Evolutionary conservation across 306 rosid species (phyloP).

Genomic region (Oemleria cerasiformis): DNA sequence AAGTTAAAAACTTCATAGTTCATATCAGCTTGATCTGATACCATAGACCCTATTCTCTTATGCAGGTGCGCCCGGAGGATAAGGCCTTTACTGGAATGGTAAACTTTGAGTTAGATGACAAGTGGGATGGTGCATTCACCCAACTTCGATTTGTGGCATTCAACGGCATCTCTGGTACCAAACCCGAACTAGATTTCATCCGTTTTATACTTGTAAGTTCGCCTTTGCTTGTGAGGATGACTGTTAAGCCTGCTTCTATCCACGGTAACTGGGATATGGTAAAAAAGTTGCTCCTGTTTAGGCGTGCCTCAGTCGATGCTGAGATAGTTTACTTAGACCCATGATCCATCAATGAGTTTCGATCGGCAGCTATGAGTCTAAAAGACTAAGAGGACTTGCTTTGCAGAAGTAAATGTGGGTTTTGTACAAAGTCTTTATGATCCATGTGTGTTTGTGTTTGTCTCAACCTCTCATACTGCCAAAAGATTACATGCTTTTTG

Average conservation of each 20-base stretch:
- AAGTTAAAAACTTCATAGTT: background rate
- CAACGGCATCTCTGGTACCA: slow-evolving; percentile 34
- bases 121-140: slow-evolving; percentile 25
- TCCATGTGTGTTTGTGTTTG: background rate
- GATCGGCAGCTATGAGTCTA: background rate
- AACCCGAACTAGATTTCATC: slow-evolving; percentile 53
- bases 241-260: slow-evolving; percentile 36
- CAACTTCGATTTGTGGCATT: slow-evolving; percentile 44
- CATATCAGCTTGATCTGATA: background rate
- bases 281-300: slow-evolving; percentile 44
- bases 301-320: slow-evolving; percentile 50
- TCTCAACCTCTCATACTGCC: background rate
- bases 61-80: slow-evolving; percentile 48
- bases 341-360: slow-evolving; percentile 7
- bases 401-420: background rate
- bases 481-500: too few relatives aligned
- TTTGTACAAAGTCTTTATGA: background rate
- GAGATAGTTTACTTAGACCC: slow-evolving; percentile 48
- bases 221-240: slow-evolving; percentile 54
- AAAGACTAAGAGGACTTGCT: background rate
- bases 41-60: slow-evolving; percentile 4
- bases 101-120: slow-evolving; percentile 27
- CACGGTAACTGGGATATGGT: slow-evolving; percentile 31
- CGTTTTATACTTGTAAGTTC: slow-evolving; percentile 42
- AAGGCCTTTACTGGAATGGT: background rate